Base-by-base conservation (phyloP, 352 stramenopile species). In the Pythium rhizo-oryzae region DNA sequence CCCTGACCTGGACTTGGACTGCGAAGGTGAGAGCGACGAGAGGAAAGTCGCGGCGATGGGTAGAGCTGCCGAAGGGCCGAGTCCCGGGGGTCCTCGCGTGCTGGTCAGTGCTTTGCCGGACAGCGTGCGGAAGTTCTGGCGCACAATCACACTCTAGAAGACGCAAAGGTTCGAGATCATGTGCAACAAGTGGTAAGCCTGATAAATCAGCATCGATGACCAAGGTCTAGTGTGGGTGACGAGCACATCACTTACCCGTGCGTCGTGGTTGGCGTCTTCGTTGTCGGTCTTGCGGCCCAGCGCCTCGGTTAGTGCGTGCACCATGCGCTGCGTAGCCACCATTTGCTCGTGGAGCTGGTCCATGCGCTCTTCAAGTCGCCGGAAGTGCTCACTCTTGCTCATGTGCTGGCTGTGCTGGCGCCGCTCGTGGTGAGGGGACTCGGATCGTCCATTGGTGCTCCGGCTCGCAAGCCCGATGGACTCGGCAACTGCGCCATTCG, bases 281-380 rank as follows among this genome's bases (percentile, higher is more conserved):
- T 19, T 15, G 41, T 47, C 41, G 1, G 12, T 2, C 7, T 47
- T 47, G 6, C n/a, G 46, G 4, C 85, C 61, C n/a, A 90, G 58
- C 5, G 83, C 49, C 8, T 67, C 37, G n/a, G 43, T 84, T 30
- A 92, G 65, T 8, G 88, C 72, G 0, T 71, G 74, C 19, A 92
- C 74, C 79, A 86, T 84, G 33, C 63, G 55, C 60, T 90, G 80
- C 41, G 82, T 86, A 0, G 59, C 62, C 9, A 70, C 23, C 23
- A 85, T 70, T 21, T 89, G 74, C 15, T 65, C 53, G 50, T 90
- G 77, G 50, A 92, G 62, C 50, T 75, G 62, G 16, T 79, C 70
- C n/a, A 92, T 75, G 6, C 78, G 74, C 24, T 80, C 65, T 58
- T 92, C 84, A 11, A 92, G 44, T 0, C 74, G 76, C 9, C 75